A percentile compares a stretch with the other conserved stretches of the same genome.
Conservation (phyloP, 176 grass and related monocot genomes). For the Zizania latifolia region DNA sequence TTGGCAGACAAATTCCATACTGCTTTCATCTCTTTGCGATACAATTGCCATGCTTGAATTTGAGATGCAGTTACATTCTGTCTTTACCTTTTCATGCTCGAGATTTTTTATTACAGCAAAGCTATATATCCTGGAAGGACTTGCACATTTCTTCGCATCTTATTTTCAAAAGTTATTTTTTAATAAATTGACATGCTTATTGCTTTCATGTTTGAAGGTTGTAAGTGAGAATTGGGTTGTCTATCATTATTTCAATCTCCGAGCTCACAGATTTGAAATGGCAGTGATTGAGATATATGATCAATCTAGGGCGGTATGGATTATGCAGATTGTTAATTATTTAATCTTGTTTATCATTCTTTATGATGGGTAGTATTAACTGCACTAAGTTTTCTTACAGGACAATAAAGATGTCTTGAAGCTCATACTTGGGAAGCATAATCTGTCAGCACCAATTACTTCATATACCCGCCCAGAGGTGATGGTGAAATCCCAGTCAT, state of each 20-base stretch:
- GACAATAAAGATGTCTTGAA: slow-evolving; percentile 92
- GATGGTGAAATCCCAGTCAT: slow-evolving; percentile 86
- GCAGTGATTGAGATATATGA: slow-evolving; percentile 96
- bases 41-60: slow-evolving; percentile 18
- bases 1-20: neutral
- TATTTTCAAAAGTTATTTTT: neutral
- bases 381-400: slow-evolving; percentile 35
- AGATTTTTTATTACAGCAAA: neutral
- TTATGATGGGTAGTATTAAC: slow-evolving; percentile 17
- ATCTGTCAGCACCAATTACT: slow-evolving; percentile 80
- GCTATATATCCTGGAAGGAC: neutral
- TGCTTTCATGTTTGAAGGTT: slow-evolving; percentile 55
- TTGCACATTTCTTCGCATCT: neutral
- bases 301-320: slow-evolving; percentile 83
- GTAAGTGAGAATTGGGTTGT: slow-evolving; percentile 94
- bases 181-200: slow-evolving; percentile 8
- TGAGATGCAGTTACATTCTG: neutral
- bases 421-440: slow-evolving; percentile 91
- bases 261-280: slow-evolving; percentile 99
- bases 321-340: slow-evolving; percentile 7
- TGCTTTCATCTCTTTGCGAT: neutral
- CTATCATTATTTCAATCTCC: slow-evolving; percentile 99
- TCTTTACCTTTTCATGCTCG: neutral
- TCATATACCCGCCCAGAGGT: slow-evolving; percentile 74
- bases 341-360: neutral